Evolutionary conservation across 495 filamentous ascomycete species (phyloP), one percentile per base, ranked within the genome.

Genomic region (Penicillium salamii): DNA sequence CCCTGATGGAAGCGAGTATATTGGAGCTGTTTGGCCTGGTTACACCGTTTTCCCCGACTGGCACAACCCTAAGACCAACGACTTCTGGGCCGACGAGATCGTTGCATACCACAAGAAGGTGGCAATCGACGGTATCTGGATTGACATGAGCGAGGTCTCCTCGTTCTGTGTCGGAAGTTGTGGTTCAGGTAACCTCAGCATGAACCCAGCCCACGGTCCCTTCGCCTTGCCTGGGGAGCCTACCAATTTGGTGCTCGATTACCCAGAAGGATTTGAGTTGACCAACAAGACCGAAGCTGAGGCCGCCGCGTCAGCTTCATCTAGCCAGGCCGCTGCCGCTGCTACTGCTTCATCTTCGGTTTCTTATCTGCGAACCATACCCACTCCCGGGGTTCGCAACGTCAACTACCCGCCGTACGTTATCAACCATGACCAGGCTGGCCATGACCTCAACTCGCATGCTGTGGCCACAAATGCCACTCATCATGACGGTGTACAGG

Each of bases 121-220:
- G 8, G 58, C 68, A 0, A 83, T 72, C 48, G 78, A 80, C 46
- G 82, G 82, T 14, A 74, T 82, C 32, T 85, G 82, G 82, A 80
- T 84, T 46, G 80, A 84, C 43, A 84, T 84, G 80, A 69, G 55
- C 62, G 75, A 90, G 60, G 83, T 83, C 2, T 83, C 87, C 14
- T 90, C 86, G 0, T 92, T 92, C 77, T 93, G 89, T 52, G 79
- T 87, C 11, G 89, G 89, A 5, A 86, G 80, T 58, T 92, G 89
- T 51, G 88, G 89, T 20, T 80, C 76, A 26, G 70, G 71, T 2
- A 89, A 90, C 44, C 63, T 90, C 36, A 79, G 78, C 5, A 59
- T 88, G 47, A 89, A 90, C 54, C 86, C 86, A 0, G 81, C 81
- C 3, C 87, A 89, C 60, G 83, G 81, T 17, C 75, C 80, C 5